Base-by-base conservation (phyloP, 2,329 filamentous ascomycete species). In the Pseudogymnoascus sp. region DNA sequence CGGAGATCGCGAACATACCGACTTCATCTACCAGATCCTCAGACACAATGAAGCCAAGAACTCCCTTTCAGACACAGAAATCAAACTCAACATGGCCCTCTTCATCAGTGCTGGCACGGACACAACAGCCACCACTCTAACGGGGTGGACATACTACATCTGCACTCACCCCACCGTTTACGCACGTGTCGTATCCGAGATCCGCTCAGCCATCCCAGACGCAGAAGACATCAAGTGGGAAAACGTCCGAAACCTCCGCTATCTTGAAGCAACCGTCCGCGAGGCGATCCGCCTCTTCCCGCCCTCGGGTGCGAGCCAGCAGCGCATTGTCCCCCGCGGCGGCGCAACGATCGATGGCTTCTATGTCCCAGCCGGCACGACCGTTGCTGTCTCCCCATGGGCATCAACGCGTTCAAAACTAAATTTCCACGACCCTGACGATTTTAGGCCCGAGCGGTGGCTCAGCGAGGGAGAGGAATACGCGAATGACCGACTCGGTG, bases 311-410 rank as follows among this genome's bases (percentile, higher is more conserved):
- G 69, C 79, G 21, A 68, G 76, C 0, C 69, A 82, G 0, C 76
- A 80, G 49, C 76, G 81, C 0, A 66, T 77, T 0, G 78, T 80
- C 14, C 67, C 65, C 4, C 28, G 66, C 18, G 66, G 63, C 5
- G 71, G 71, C 1, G 62, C 63, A 0, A 63, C 40, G 0, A 66
- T 73, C 2, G 62, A 67, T 3, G 72, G 70, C 0, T 43, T 64
- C 5, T 72, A 66, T 43, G 68, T 77, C 14, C 73, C 74, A 2
- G 60, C 33, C 0, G 59, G 59, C n/a, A 66, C 74, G 0, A 69
- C 73, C 0, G 70, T 78, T 0, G 75, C 74, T 0, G 69, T 75
- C 21, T 77, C 75, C 23, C 66, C 70, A 0, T 78, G 75, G 75
- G 72, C 49, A 2, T 55, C 49, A 2, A 55, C 49, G 5, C 49